Evolutionary conservation across 306 rosid species (phyloP), one percentile per base, ranked within the genome.

Genomic region (Psophocarpus tetragonolobus): DNA sequence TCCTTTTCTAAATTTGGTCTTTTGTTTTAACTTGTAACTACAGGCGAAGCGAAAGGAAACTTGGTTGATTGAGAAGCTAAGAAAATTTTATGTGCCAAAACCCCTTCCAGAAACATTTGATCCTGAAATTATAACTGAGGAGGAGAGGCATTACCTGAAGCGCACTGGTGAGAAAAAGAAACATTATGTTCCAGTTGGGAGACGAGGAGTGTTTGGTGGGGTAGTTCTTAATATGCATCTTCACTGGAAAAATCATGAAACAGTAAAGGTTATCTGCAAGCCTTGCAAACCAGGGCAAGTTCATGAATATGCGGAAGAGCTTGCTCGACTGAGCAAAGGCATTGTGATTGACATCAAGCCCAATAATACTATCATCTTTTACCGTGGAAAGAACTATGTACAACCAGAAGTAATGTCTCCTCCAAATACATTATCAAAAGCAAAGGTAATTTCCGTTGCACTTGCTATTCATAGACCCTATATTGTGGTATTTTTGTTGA

Each of bases 191-290:
- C 96, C 87, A 18, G 84, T 94, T 38, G 96, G 98, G 50, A 90
- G 98, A 81, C 90, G 97, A 12, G 96, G 97, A 75, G 97, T 94
- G 13, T 94, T 92, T 79, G 97, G 98, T 27, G 96, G 97, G 61
- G 97, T 94, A 61, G 97, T 92, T 75, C 89, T 94, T 51, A 94
- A 94, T 82, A 92, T 94, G 98, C 98, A 94, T 85, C 86, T 94
- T 67, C 98, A 92, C 39, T 94, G 98, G 98, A 94, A 94, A 87
- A 92, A 85, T 71, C 97, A 94, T 39, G 97, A 92, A 83, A 94
- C 97, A 0, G 93, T 94, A 44, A 94, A 94, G 85, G 95, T 94
- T 68, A 76, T 84, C 75, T 94, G 97, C 84, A 88, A 90, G 85
- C 96, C 98, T 85, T 94, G 98, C 87, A 87, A 78, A 71, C 96